Evolutionary conservation across 192 early-diverging fungal species (phyloP).

Genomic region (Gigaspora rosea): DNA sequence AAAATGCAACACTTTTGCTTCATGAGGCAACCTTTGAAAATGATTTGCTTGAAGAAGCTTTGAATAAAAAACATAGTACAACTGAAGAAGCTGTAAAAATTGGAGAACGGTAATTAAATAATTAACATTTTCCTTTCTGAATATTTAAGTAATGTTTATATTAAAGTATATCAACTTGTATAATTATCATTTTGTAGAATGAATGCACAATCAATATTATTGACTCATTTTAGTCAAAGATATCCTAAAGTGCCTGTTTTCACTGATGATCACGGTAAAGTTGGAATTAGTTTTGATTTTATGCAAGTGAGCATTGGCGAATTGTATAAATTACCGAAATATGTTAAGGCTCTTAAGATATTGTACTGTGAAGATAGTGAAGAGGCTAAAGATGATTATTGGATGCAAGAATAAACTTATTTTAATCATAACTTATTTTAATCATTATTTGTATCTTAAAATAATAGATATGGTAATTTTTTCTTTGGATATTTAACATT

Average conservation of each 20-base stretch:
- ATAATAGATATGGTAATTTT: too few species aligned
- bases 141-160: not conserved
- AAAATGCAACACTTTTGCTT: conserved; percentile 74
- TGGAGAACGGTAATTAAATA: conserved; percentile 54
- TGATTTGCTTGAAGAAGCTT: conserved; percentile 67
- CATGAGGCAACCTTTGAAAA: conserved; percentile 94
- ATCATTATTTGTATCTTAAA: too few species aligned
- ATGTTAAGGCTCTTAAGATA: conserved; percentile 53
- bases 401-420: too few species aligned
- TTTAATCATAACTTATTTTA: too few species aligned
- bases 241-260: conserved; percentile 84
- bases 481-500: too few species aligned
- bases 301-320: conserved; percentile 63
- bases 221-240: conserved; percentile 97
- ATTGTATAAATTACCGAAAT: conserved; percentile 52
- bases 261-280: conserved; percentile 39
- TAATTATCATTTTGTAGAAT: conserved; percentile 54
- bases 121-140: not conserved
- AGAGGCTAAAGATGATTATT: conserved; percentile 44
- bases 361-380: conserved; percentile 52
- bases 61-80: conserved; percentile 82
- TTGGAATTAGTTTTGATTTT: conserved; percentile 77
- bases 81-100: conserved; percentile 85
- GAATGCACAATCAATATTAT: conserved; percentile 77
- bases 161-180: not conserved